Evolutionary conservation across 2,329 filamentous ascomycete genomes (phyloP).

Genomic region (Cryphonectria naterciae): DNA sequence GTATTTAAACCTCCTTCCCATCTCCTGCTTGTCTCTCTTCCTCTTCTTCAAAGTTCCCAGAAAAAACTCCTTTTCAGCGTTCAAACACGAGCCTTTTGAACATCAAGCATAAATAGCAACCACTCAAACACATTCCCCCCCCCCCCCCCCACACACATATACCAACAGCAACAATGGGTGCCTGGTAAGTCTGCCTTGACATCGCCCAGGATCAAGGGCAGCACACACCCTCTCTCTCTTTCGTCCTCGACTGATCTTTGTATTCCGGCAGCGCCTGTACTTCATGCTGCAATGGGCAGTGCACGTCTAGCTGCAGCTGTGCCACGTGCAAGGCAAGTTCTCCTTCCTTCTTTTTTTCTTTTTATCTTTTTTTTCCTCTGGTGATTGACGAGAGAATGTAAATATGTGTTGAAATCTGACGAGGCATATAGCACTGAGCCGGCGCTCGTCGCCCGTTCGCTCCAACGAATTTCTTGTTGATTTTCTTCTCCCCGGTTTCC

Average conservation of each 20-base stretch:
- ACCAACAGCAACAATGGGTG: slow-evolving; percentile 11
- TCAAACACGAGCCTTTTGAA: background rate
- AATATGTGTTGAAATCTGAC: background rate
- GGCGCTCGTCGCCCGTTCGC: background rate
- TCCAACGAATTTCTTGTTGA: background rate
- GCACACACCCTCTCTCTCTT: background rate
- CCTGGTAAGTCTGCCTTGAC: slow-evolving; percentile 8
- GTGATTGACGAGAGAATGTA: background rate
- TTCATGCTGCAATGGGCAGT: slow-evolving; percentile 28
- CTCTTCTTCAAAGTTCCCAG: background rate
- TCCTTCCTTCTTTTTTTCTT: background rate
- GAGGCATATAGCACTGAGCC: slow-evolving; percentile 8
- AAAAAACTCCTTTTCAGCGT: background rate
- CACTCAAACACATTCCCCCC: background rate
- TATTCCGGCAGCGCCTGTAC: slow-evolving; percentile 20
- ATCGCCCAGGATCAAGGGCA: slow-evolving; percentile 17
- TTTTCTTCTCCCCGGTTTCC: background rate
- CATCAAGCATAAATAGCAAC: background rate
- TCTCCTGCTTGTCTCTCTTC: background rate
- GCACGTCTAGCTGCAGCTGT: slow-evolving; percentile 23
- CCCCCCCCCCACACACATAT: background rate
- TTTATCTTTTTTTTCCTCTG: background rate
- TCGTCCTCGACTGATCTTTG: slow-evolving; percentile 13
- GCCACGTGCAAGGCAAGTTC: slow-evolving; percentile 27
- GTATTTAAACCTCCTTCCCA: slow-evolving; percentile 4